Percentiles rank a stretch among this genome's conserved stretches.
phyloP scores from a whole-genome alignment of 768 basidiomycete genomes.

The Vararia minispora region DNA sequence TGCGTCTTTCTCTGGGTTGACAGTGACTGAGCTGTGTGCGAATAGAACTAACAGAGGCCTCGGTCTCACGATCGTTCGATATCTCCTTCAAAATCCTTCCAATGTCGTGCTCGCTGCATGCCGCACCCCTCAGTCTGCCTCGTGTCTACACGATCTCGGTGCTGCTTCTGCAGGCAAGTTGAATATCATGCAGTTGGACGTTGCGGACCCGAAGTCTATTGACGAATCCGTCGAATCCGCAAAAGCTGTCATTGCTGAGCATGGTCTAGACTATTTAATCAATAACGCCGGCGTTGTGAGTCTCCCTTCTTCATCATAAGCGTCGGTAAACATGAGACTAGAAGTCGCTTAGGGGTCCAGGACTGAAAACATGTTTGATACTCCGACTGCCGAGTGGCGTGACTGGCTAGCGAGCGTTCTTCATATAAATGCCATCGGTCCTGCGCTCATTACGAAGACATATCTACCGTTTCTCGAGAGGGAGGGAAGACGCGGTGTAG shows the following conservation, averaged over 20 bases:
- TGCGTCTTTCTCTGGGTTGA: not conserved
- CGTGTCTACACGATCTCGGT: constrained; percentile 14
- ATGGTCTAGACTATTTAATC: constrained; percentile 27
- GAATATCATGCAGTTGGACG: constrained; percentile 24
- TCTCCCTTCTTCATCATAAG: not conserved
- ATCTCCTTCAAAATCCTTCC: constrained; percentile 15
- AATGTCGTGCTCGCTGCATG: constrained; percentile 23
- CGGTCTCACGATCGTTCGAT: constrained; percentile 19
- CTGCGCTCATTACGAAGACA: too few species aligned
- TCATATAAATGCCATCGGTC: too few species aligned
- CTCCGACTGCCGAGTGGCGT: too few species aligned
- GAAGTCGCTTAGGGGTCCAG: too few species aligned
- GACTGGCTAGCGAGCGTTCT: too few species aligned
- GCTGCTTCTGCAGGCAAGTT: constrained; percentile 18
- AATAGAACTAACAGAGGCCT: constrained; percentile 21
- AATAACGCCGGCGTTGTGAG: constrained; percentile 29
- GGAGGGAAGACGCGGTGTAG: too few species aligned
- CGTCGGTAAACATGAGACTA: too few species aligned
- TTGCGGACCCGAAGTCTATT: constrained; percentile 18
- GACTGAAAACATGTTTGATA: too few species aligned
- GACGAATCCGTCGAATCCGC: constrained; percentile 15
- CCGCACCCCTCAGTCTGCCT: constrained; percentile 18
- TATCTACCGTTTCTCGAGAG: too few species aligned
- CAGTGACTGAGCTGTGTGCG: not conserved
- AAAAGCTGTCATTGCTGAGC: constrained; percentile 17